Conservation (phyloP, 768 basidiomycete species). For the Collybiopsis confluens region DNA sequence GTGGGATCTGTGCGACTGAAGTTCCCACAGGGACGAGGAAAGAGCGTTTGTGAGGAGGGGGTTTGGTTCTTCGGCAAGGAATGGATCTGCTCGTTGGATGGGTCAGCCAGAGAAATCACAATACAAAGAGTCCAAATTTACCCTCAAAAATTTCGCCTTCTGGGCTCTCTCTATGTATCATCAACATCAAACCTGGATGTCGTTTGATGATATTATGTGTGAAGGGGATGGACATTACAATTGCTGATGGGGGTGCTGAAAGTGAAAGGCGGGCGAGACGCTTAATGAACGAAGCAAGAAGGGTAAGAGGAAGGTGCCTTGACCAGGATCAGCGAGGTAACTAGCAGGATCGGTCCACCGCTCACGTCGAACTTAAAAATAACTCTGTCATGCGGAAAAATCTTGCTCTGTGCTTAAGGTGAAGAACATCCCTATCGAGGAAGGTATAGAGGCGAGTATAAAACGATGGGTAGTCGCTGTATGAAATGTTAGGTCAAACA, state of each 20-base stretch:
- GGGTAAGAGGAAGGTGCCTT: conserved; percentile 79
- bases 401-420: conserved; percentile 87
- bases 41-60: conserved; percentile 78
- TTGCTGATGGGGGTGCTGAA: conserved; percentile 82
- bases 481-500: conserved; percentile 6
- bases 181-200: conserved; percentile 87
- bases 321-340: neutral
- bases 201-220: conserved; percentile 90
- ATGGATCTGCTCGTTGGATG: conserved; percentile 50
- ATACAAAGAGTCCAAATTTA: conserved; percentile 16
- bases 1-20: conserved; percentile 72
- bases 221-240: conserved; percentile 89
- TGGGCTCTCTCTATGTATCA: conserved; percentile 73
- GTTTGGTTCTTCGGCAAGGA: conserved; percentile 58
- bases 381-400: conserved; percentile 92
- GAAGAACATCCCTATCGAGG: conserved; percentile 82
- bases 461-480: conserved; percentile 92
- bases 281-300: conserved; percentile 96
- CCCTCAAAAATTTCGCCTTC: conserved; percentile 26
- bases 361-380: conserved; percentile 89
- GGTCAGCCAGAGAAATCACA: neutral
- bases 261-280: conserved; percentile 82
- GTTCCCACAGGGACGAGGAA: conserved; percentile 90
- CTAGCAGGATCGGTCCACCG: conserved; percentile 13
- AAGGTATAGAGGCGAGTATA: conserved; percentile 90